Conservation (phyloP, 2,329 filamentous ascomycete species). For the Colletotrichum abscissum region DNA sequence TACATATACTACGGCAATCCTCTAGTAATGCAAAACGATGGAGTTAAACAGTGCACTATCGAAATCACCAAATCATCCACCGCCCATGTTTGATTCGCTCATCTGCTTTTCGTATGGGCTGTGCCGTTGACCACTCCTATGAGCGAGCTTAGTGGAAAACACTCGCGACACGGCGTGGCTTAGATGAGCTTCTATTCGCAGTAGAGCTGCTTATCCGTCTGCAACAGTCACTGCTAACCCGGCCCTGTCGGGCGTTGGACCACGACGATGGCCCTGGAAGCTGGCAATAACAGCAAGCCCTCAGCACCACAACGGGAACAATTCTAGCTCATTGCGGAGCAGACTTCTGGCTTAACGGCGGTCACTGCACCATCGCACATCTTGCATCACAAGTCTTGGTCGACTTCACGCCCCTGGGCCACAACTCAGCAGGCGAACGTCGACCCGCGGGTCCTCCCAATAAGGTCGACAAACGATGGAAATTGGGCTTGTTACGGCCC, state of each 20-base stretch:
- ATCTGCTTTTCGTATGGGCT: constrained; percentile 7
- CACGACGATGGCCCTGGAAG: not conserved
- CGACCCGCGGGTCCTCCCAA: not conserved
- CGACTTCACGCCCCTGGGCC: not conserved
- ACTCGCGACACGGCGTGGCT: not conserved
- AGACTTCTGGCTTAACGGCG: not conserved
- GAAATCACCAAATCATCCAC: constrained; percentile 20
- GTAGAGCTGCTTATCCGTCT: not conserved
- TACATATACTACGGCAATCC: too few species aligned
- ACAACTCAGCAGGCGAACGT: not conserved
- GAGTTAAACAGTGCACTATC: too few species aligned
- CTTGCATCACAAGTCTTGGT: not conserved
- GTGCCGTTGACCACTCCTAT: not conserved
- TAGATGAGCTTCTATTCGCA: not conserved
- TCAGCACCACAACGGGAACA: not conserved
- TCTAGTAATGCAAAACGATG: too few species aligned
- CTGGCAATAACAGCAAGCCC: not conserved
- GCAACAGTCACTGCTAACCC: not conserved
- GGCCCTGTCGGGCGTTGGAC: not conserved
- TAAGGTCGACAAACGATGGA: constrained; percentile 17
- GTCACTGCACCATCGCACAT: not conserved
- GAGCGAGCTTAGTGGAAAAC: not conserved
- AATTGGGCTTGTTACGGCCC: constrained; percentile 18
- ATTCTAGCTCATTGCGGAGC: not conserved
- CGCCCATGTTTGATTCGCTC: not conserved